Conservation (phyloP, 192 early-diverging fungal species). For the Diversispora epigaea region DNA sequence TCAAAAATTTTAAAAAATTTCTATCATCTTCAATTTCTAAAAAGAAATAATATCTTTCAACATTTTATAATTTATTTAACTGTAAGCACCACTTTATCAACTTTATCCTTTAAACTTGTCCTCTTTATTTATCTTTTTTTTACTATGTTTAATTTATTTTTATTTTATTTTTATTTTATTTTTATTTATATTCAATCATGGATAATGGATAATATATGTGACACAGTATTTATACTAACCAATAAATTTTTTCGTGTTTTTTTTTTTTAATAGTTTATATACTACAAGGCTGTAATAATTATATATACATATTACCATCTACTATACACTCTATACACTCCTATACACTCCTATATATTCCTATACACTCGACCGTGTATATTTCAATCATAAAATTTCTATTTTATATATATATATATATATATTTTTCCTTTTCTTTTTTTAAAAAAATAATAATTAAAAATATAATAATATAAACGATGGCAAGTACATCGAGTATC, state of each 20-base stretch:
- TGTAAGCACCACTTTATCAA: not conserved
- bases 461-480: constrained; percentile 1
- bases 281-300: not conserved
- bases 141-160: not conserved
- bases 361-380: not conserved
- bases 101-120: not conserved
- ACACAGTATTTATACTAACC: not conserved
- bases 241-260: not conserved
- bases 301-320: not conserved
- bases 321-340: not conserved
- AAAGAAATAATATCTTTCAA: not conserved
- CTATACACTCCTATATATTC: not conserved
- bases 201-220: not conserved
- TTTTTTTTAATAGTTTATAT: not conserved
- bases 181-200: not conserved
- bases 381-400: no score
- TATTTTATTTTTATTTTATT: not conserved
- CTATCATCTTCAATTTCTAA: no score
- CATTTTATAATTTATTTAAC: not conserved
- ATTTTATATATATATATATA: not conserved
- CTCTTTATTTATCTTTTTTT: not conserved
- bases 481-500: constrained; percentile 15
- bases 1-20: constrained; percentile 1
- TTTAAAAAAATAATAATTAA: not conserved
- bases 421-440: not conserved